Evolutionary conservation across 1,139 yeast species (phyloP), one percentile per base, ranked within the genome.

Genomic region (Candida smagusa): DNA sequence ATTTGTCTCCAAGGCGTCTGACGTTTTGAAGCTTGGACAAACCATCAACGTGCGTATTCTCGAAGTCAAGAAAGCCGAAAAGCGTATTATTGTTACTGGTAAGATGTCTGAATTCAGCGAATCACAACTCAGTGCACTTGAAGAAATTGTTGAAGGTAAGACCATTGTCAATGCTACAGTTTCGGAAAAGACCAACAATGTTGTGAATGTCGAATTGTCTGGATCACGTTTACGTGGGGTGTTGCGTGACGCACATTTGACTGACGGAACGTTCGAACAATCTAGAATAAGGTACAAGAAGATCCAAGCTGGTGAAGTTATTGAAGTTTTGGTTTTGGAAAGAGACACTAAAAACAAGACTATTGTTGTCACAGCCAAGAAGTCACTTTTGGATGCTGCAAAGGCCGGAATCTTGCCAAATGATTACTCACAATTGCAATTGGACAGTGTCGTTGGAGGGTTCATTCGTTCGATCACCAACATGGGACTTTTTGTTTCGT

Each of bases 11-110:
- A 79, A 79, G 38, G 89, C 96, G 12, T 78, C 77, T 49, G 95
- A 89, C 46, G 84, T 83, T 58, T 74, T 90, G 52, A 80, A 79
- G 47, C 55, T 86, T 19, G 96, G 96, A 3, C 98, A 92, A 63
- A 84, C 96, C 4, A 83, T 92, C 31, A 68, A 72, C 25, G 94
- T 86, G 6, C 78, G 83, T 49, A 68, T 92, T 22, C 53, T 82
- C 33, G 65, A 69, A 29, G 77, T 83, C 32, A 81, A 84, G 47
- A 60, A 71, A 21, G 79, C 73, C 11, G 66, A 68, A 25, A 67
- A 75, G 31, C 77, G 83, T 53, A 65, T 89, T 45, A 62, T 77
- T 25, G 95, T 85, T 2, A 81, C 95, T 33, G 82, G 94, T 52
- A 78, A 84, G 56, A 78, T 21, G 30, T 65, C 72, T 37, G 76